Evolutionary conservation across 2,329 filamentous ascomycete species (phyloP), one percentile per base, ranked within the genome.

Genomic region (Alternaria atra): DNA sequence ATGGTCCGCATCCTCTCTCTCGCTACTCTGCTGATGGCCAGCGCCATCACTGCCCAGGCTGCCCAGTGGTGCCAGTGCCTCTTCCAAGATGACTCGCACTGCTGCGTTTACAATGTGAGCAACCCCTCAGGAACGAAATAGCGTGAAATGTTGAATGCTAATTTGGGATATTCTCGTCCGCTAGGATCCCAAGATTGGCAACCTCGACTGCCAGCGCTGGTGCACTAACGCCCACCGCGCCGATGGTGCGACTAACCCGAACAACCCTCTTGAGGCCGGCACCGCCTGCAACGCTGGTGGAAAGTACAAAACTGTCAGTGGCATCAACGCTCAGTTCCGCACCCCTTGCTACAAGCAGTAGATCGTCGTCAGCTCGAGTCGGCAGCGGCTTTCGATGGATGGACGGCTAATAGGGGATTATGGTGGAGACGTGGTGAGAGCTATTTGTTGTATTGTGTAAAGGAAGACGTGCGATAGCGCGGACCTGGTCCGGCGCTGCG

Each of bases 161-260:
- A 56, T 30, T 23, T 25, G 27, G 12, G 15, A 47, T 47, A 13
- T 17, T 32, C 29, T 39, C n/a, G 13, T 27, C 10, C 20, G 12
- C 13, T 17, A 55, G 52, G 52, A 55, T 29, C 32, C 32, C 12
- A 15, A 13, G 43, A 48, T 55, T 25, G 52, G 52, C 25, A 29
- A 55, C 32, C 52, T 55, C 32, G 52, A 55, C 52, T 55, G 52
- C 52, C 42, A 48, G 32, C 52, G 52, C 52, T 55, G 52, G 52
- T 55, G 52, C 53, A 56, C 53, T 9, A 50, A 56, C 35, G 54
- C 44, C 37, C 54, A 42, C 44, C 54, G 44, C 29, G 44, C 44
- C 20, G 54, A 51, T 20, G 44, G 35, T 35, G 35, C 35, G 29
- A 56, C 44, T 5, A 51, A 55, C 25, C 52, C 52, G 6, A 39